Percentiles rank a stretch among this genome's conserved stretches.
phyloP scores from a whole-genome alignment of 371 early-diverging fungal species.

The Nematocida parisii region DNA sequence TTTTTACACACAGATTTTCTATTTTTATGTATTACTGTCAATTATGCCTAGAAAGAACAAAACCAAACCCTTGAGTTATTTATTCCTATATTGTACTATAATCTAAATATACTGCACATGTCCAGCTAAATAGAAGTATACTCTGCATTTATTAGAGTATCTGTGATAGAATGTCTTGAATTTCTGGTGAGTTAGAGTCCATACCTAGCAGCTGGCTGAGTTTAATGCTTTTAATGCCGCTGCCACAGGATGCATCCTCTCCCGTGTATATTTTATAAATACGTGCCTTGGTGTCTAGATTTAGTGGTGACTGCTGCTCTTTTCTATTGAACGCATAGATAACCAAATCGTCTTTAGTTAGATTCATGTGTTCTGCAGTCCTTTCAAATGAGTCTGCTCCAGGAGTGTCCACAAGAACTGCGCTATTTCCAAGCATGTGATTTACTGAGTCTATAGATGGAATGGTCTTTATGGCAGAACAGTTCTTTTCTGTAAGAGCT shows the following conservation, averaged over 20 bases:
- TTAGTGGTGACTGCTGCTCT: not conserved
- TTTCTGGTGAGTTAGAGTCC: not conserved
- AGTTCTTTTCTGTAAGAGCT: conserved; percentile 3
- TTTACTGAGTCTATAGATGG: conserved; percentile 12
- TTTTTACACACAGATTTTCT: too few species aligned
- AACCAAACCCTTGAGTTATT: too few species aligned
- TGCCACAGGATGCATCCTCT: not conserved
- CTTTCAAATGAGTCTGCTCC: conserved; percentile 2
- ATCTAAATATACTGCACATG: too few species aligned
- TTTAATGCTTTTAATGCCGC: not conserved
- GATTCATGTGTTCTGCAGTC: not conserved
- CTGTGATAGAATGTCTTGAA: not conserved
- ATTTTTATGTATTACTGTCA: too few species aligned
- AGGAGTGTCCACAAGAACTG: conserved; percentile 30
- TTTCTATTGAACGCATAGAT: conserved; percentile 21
- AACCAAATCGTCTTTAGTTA: conserved; percentile 14
- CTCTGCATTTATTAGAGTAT: not conserved
- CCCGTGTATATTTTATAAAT: conserved; percentile 44
- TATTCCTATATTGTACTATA: too few species aligned
- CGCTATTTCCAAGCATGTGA: not conserved
- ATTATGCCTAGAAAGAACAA: too few species aligned
- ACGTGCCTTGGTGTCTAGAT: not conserved
- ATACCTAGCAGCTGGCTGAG: not conserved
- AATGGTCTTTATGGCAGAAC: not conserved
- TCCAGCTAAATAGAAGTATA: too few species aligned